phyloP scores from a whole-genome alignment of 805 yeast species.

The Ogataea degrootiae region DNA sequence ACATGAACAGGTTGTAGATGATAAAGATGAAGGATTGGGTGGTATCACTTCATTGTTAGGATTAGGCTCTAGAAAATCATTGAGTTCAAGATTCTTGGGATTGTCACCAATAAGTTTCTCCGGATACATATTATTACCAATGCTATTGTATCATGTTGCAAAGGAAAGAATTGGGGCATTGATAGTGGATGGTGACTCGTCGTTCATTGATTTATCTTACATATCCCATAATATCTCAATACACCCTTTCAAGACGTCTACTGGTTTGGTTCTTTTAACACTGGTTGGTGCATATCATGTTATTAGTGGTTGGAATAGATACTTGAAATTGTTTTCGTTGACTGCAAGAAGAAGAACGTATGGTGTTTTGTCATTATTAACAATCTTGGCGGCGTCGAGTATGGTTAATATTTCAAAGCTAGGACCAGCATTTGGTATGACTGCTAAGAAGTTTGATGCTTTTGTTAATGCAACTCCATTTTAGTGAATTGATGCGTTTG shows the following conservation, averaged over 20 bases:
- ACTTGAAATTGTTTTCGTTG: slow-evolving; percentile 35
- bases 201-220: slow-evolving; percentile 48
- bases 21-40: slow-evolving; percentile 53
- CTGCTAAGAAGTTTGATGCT: slow-evolving; percentile 18
- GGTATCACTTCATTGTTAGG: slow-evolving; percentile 56
- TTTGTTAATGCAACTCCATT: slow-evolving; percentile 7
- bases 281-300: slow-evolving; percentile 47
- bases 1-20: slow-evolving; percentile 18
- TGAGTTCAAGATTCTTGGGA: slow-evolving; percentile 40
- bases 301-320: slow-evolving; percentile 47
- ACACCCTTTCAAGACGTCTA: slow-evolving; percentile 3
- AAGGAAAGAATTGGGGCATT: slow-evolving; percentile 48
- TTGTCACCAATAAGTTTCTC: slow-evolving; percentile 54
- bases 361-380: slow-evolving; percentile 32
- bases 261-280: slow-evolving; percentile 33
- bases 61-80: slow-evolving; percentile 45
- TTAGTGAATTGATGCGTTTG: not conserved
- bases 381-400: slow-evolving; percentile 35
- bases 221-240: slow-evolving; percentile 36
- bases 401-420: slow-evolving; percentile 22
- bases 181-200: slow-evolving; percentile 60
- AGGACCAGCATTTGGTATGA: slow-evolving; percentile 19
- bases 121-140: slow-evolving; percentile 50
- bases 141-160: slow-evolving; percentile 41
- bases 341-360: slow-evolving; percentile 43